Base-by-base conservation (phyloP, 2,329 filamentous ascomycete genomes). In the Sporothrix mexicana region DNA sequence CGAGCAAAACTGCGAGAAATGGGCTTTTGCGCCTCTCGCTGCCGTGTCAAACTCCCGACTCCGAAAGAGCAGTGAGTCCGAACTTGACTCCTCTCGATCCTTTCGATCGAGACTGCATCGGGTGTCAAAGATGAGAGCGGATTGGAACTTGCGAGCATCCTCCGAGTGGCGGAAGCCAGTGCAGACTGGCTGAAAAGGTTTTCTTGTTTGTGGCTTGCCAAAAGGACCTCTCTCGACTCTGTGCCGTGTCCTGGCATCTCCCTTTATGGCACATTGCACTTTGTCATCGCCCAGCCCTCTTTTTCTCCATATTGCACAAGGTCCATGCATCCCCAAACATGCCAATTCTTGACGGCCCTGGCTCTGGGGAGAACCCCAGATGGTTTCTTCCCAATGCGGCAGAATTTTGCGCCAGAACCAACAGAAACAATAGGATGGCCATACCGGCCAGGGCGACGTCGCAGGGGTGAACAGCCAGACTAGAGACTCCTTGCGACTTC, bases 91-190 rank as follows among this genome's bases (percentile, higher is more conserved):
- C 51, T 17, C 45, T 13, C 12, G 45, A 47, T 13, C 2, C 15
- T 47, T 47, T 59, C 55, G 15, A 36, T 20, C 59, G 30, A 25
- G n/a, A 25, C 20, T 20, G 8, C 9, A 20, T 43, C 43, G 51
- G 3, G 30, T 62, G 13, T 1, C 6, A 17, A 20, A 25, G 36
- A 9, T 30, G 30, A 7, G 13, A 36, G 30, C 4, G 25, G 8
- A 36, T 23, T 41, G 8, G 59, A 17, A n/a, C 7, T 15, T 5
- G 41, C 10, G 30, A n/a, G 8, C 59, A 45, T 43, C n/a, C 59
- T 64, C 59, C 17, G 36, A 64, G 59, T 64, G 59, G 59, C 43
- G 36, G 59, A 64, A 61, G n/a, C 20, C 36, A 12, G 17, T 8
- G n/a, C 15, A 41, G n/a, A n/a, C 45, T 45, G 59, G 36, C 59